Base-by-base conservation (phyloP, 176 grass and related monocot genomes). In the Rhipidocladum racemiflorum region DNA sequence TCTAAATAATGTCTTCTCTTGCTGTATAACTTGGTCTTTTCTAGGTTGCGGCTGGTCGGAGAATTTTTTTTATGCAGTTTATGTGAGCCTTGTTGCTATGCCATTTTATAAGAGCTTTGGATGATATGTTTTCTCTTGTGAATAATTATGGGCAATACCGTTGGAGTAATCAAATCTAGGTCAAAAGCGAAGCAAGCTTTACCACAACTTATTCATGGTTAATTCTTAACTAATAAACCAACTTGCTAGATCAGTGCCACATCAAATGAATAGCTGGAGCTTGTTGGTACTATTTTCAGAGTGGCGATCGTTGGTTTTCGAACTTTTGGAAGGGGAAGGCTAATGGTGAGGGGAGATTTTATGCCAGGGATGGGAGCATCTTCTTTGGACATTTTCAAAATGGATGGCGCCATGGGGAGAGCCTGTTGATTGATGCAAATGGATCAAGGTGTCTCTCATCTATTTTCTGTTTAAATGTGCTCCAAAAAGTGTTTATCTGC, bases 271-370 rank as follows among this genome's bases (percentile, higher is more conserved):
- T 6, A 9, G 18, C 20, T 15, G n/a, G 11, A 5, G 18, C 4
- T 20, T n/a, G 96, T 67, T 95, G 92, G 95, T 95, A 91, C 68
- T 93, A 93, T 86, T 98, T 95, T 93, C 70, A 66, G 81, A 87
- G 62, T 39, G 91, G 96, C 53, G 89, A 99, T 14, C 89, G 96
- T n/a, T 99, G 92, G 92, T 99, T 95, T 72, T 82, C 88, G 10
- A 93, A 90, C 74, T 98, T 98, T 87, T 95, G 92, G 92, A 95
- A 99, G 79, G 96, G 96, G 30, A 95, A 84, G 80, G 92, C 96
- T 80, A 93, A 95, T 50, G 96, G 92, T 5, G 92, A 99, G 68
- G 92, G 91, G 61, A 91, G 96, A 91, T 95, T 95, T 90, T 99
- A 95, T 91, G 89, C 96, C 46, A 89, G 75, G 29, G 84, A 93